Evolutionary conservation across 352 stramenopile species (phyloP).

Genomic region (Phytopythium delawarense): DNA sequence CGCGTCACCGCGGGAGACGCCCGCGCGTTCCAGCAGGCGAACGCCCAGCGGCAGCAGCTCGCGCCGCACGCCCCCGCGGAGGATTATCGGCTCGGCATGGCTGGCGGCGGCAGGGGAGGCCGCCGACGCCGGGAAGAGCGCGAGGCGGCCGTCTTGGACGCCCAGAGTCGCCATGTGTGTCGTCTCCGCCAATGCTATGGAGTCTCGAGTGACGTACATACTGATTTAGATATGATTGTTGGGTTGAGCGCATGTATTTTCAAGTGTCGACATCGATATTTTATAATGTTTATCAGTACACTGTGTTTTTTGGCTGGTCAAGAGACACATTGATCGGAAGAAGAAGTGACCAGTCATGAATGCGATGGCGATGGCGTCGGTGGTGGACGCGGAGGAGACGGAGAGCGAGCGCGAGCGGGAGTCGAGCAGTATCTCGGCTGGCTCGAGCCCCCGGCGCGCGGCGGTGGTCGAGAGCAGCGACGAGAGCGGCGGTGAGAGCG

Average conservation of each 20-base stretch:
- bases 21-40: constrained; percentile 24
- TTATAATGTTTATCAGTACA: not conserved
- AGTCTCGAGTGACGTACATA: too few species aligned
- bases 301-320: not conserved
- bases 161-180: constrained; percentile 35
- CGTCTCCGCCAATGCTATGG: too few species aligned
- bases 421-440: constrained; percentile 13
- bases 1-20: constrained; percentile 28
- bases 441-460: not conserved
- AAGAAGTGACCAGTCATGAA: not conserved
- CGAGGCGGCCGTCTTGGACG: constrained; percentile 56
- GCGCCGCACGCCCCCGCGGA: constrained; percentile 37
- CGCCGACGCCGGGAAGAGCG: constrained; percentile 31
- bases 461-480: constrained; percentile 8
- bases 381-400: constrained; percentile 17
- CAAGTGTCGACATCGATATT: not conserved
- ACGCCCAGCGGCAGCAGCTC: constrained; percentile 49
- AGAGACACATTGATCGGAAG: not conserved
- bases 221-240: too few species aligned
- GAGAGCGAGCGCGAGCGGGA: constrained; percentile 18
- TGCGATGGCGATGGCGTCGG: too few species aligned
- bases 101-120: not conserved
- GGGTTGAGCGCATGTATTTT: too few species aligned
- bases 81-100: constrained; percentile 20
- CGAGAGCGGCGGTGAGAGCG: not conserved